phyloP scores from a whole-genome alignment of 164 flowering plant species.

The Kingdonia uniflora region DNA sequence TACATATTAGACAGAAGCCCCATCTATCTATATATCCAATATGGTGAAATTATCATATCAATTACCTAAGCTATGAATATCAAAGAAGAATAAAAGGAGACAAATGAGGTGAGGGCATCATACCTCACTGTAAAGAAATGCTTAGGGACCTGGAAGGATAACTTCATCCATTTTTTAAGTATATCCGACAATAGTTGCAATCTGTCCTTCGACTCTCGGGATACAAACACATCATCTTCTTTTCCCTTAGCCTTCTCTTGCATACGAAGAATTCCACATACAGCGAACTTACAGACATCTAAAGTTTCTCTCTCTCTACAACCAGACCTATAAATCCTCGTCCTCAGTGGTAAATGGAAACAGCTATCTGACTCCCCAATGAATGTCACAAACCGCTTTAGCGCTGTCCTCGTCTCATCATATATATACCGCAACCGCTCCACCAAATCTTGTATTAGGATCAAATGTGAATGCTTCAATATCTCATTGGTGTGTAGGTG shows the following conservation, averaged over 20 bases:
- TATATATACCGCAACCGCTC: constrained; percentile 40
- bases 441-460: constrained; percentile 37
- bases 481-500: constrained; percentile 11
- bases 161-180: constrained; percentile 32
- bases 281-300: constrained; percentile 40
- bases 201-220: constrained; percentile 16
- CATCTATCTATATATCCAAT: no score
- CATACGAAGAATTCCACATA: constrained; percentile 25
- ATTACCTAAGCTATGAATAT: no score
- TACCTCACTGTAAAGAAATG: constrained; percentile 68
- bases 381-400: constrained; percentile 29
- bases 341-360: constrained; percentile 22
- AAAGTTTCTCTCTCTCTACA: constrained; percentile 27
- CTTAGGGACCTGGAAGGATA: constrained; percentile 55
- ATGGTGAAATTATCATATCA: no score
- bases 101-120: not conserved
- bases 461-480: constrained; percentile 12
- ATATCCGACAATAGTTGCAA: constrained; percentile 26
- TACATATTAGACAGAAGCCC: no score
- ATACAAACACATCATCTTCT: constrained; percentile 13
- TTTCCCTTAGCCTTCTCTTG: constrained; percentile 22
- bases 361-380: constrained; percentile 18
- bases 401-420: constrained; percentile 28
- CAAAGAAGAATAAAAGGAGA: no score
- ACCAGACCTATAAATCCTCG: constrained; percentile 13